Evolutionary conservation across 257 asterid genomes (phyloP), one percentile per base, ranked within the genome.

Genomic region (Thymus mandschuricus): DNA sequence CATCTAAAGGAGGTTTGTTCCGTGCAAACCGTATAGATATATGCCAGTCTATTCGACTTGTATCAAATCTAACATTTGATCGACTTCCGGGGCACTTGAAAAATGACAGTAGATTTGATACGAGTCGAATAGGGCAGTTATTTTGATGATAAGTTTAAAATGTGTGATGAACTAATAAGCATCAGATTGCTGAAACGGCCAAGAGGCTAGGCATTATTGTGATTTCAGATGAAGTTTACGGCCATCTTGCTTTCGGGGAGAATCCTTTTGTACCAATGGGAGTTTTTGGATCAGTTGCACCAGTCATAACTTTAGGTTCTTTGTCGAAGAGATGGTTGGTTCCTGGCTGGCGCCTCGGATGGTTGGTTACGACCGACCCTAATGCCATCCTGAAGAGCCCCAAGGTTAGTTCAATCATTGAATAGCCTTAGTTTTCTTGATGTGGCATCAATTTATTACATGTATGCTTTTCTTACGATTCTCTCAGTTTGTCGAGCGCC

Each of bases 321-420:
- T 51, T 93, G 72, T 91, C 98, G 1, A 93, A 93, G 81, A 84
- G 98, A 83, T 93, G 96, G 96, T 60, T 93, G 63, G 96, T 93
- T 0, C 98, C 98, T 0, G 98, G 98, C 43, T 92, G 97, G 97
- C 92, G 96, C 40, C 88, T 92, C 0, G 98, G 98, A 58, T 93
- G 98, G 98, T 70, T 93, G 60, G 98, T 88, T 15, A 76, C 75
- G 0, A 87, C 81, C 45, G 98, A 93, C 71, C 96, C 92, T 6
- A 69, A 79, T 52, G 87, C 88, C 54, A 76, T 54, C 68, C 71
- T 89, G 29, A 87, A 79, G 76, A 86, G 66, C 69, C 88, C 88
- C 6, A 87, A 86, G 96, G 97, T 92, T n/a, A 35, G 49, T 49
- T 38, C 2, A 0, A 0, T 10, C 5, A 44, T 8, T 44, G 2